These are phyloP conservation scores for Calonectria hongkongensis DNA, from an alignment of 2,329 filamentous ascomycete genomes.

Conservation along the genomic window DNA sequence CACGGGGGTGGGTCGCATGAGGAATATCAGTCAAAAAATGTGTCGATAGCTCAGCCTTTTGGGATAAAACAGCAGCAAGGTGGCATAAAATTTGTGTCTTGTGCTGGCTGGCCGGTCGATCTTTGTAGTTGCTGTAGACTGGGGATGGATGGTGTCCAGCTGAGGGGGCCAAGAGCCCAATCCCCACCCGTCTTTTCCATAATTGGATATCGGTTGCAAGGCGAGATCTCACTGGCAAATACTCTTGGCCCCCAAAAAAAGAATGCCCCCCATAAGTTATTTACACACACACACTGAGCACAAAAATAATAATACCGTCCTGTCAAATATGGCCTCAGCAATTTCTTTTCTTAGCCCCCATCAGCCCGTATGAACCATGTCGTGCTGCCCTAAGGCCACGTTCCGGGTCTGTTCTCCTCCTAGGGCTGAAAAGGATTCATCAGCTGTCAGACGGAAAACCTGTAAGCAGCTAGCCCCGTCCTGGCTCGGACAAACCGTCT, in stretches of 20 bases:
- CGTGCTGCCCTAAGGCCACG: not conserved
- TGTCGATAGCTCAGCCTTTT: not conserved
- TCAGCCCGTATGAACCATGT: too few species aligned
- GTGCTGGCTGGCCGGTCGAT: not conserved
- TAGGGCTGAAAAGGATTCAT: slow-evolving; percentile 10
- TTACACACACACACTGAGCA: not conserved
- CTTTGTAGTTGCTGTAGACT: not conserved
- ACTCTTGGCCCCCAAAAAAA: not conserved
- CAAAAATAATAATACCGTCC: too few species aligned
- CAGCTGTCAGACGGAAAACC: not conserved
- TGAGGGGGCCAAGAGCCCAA: not conserved
- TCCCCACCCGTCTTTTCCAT: not conserved
- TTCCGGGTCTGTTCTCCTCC: not conserved
- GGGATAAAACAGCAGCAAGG: not conserved
- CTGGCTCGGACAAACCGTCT: too few species aligned
- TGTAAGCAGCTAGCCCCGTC: not conserved
- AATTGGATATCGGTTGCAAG: not conserved
- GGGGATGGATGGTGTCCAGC: not conserved
- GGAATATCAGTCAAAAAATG: slow-evolving; percentile 2
- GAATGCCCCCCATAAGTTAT: not conserved
- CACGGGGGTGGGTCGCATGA: not conserved
- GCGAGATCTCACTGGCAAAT: not conserved
- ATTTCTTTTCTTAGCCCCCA: not conserved
- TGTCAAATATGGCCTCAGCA: not conserved
- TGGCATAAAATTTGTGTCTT: not conserved